Percentiles rank a stretch among this genome's conserved stretches.
These are phyloP conservation scores for Begonia fuchsioides DNA, from an alignment of 306 rosid species.

Conservation along the genomic window DNA sequence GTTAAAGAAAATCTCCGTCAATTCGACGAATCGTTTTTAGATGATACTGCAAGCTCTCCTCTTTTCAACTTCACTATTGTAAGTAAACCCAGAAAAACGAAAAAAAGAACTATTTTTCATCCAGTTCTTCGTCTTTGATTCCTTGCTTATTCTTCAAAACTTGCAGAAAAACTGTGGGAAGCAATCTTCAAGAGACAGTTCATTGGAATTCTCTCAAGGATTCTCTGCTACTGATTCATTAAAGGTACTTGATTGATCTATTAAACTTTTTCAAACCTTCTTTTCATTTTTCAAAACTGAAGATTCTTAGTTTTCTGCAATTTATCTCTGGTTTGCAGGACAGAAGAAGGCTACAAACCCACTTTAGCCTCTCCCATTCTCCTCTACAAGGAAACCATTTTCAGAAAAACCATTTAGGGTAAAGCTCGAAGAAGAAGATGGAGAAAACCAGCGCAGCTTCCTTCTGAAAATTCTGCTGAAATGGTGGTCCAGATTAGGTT, in stretches of 20 bases:
- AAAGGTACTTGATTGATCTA: constrained; percentile 27
- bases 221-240: constrained; percentile 56
- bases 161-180: constrained; percentile 32
- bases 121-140: too few species aligned
- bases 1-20: constrained; percentile 14
- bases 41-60: constrained; percentile 92
- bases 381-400: constrained; percentile 41
- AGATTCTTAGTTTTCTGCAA: neutral
- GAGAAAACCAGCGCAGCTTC: too few species aligned
- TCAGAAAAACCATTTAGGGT: constrained; percentile 38
- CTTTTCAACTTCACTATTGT: constrained; percentile 46
- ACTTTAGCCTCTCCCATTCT: constrained; percentile 38
- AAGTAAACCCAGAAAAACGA: constrained; percentile 10
- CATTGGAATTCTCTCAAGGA: constrained; percentile 61
- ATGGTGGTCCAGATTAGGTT: too few species aligned
- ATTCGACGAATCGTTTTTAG: constrained; percentile 33
- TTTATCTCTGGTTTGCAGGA: constrained; percentile 32
- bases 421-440: too few species aligned
- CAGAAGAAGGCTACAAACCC: constrained; percentile 50
- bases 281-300: neutral
- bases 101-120: too few species aligned
- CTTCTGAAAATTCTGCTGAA: too few species aligned
- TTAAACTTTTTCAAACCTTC: neutral
- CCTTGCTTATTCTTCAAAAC: neutral
- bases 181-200: constrained; percentile 15